These are phyloP conservation scores for Carallia pectinifolia DNA, from an alignment of 345 rosid species.

Conservation along the genomic window DNA sequence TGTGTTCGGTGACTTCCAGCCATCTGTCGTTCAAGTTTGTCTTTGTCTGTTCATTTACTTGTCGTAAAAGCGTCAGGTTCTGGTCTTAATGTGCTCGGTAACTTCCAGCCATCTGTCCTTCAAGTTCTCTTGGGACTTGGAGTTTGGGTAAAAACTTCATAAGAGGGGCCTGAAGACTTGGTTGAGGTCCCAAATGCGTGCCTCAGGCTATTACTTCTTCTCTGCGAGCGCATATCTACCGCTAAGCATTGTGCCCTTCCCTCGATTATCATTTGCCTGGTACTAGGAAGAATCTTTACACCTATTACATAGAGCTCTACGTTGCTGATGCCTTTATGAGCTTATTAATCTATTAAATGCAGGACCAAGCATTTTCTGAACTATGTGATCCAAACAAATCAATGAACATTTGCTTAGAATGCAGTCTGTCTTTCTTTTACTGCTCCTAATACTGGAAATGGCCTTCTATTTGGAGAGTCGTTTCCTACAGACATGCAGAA, in stretches of 20 bases:
- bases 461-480: slow-evolving; percentile 71
- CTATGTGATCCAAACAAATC: slow-evolving; percentile 44
- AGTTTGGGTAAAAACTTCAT: too few species aligned
- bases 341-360: slow-evolving; percentile 18
- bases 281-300: slow-evolving; percentile 55
- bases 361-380: slow-evolving; percentile 78
- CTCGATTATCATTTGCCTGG: slow-evolving; percentile 54
- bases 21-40: slow-evolving; percentile 20
- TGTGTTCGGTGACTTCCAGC: slow-evolving; percentile 50
- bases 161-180: too few species aligned
- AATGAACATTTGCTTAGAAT: slow-evolving; percentile 46
- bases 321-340: not conserved
- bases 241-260: slow-evolving; percentile 56
- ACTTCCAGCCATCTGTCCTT: slow-evolving; percentile 39
- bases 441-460: slow-evolving; percentile 71
- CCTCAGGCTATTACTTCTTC: slow-evolving; percentile 61
- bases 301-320: slow-evolving; percentile 70
- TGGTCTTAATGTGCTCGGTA: slow-evolving; percentile 59
- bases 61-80: slow-evolving; percentile 59
- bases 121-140: too few species aligned
- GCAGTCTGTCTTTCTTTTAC: slow-evolving; percentile 43
- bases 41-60: slow-evolving; percentile 45
- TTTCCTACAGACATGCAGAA: slow-evolving; percentile 71
- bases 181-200: slow-evolving; percentile 59
- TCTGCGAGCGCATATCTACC: slow-evolving; percentile 57